phyloP scores from a whole-genome alignment of 2,329 filamentous ascomycete genomes.

The Hyphodiscus sp. region DNA sequence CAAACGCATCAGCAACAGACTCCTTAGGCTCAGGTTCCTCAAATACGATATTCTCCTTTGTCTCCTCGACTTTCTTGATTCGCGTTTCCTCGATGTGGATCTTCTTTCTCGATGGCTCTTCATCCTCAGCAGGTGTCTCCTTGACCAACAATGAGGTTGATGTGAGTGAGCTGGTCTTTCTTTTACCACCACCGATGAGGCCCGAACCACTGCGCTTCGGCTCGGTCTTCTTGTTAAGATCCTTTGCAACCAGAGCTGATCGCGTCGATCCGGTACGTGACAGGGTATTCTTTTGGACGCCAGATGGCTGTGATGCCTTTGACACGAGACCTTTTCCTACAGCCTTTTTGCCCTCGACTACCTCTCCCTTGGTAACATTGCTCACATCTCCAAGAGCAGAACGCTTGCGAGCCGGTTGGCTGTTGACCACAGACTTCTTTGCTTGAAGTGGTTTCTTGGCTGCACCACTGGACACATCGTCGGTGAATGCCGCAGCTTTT shows the following conservation, averaged over 20 bases:
- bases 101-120: slow-evolving; percentile 65
- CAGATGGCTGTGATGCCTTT: slow-evolving; percentile 75
- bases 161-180: slow-evolving; percentile 58
- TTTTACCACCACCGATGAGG: slow-evolving; percentile 55
- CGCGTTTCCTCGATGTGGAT: slow-evolving; percentile 49
- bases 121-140: slow-evolving; percentile 52
- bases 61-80: slow-evolving; percentile 25
- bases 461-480: slow-evolving; percentile 47
- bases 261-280: slow-evolving; percentile 53
- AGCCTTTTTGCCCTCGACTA: slow-evolving; percentile 68
- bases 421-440: slow-evolving; percentile 56
- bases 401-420: slow-evolving; percentile 61
- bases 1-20: slow-evolving; percentile 23
- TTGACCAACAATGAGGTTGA: slow-evolving; percentile 48
- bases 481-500: slow-evolving; percentile 70
- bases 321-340: slow-evolving; percentile 67
- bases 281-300: slow-evolving; percentile 62
- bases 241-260: slow-evolving; percentile 58
- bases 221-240: slow-evolving; percentile 59
- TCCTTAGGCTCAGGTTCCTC: slow-evolving; percentile 26
- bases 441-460: slow-evolving; percentile 60
- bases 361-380: slow-evolving; percentile 80
- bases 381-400: slow-evolving; percentile 88
- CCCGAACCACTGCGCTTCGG: slow-evolving; percentile 71
- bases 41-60: slow-evolving; percentile 32